Evolutionary conservation across 148 eudicot species (phyloP).

Genomic region (Rhododendron ferrugineum): DNA sequence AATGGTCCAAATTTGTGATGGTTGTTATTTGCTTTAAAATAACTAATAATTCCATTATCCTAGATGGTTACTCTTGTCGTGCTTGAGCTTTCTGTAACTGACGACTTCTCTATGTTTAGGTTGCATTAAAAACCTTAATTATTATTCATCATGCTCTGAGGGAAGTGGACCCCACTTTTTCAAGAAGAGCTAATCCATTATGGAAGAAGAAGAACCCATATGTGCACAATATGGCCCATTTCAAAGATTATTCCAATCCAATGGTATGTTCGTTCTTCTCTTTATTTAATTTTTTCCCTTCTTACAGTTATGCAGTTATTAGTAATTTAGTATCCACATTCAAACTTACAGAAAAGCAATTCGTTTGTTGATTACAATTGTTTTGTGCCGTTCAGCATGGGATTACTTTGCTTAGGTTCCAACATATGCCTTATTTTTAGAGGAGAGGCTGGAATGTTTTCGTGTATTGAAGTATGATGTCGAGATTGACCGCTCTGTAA

Average conservation of each 20-base stretch:
- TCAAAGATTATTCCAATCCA: conserved; percentile 94
- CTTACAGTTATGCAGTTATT: not conserved
- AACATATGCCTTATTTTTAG: conserved; percentile 77
- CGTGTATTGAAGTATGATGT: too few relatives aligned
- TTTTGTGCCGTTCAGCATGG: conserved; percentile 56
- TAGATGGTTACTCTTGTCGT: not conserved
- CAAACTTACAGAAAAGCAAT: not conserved
- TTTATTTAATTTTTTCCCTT: not conserved
- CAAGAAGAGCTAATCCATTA: conserved; percentile 77
- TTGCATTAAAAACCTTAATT: conserved; percentile 85
- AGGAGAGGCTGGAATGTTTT: conserved; percentile 20
- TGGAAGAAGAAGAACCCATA: conserved; percentile 57
- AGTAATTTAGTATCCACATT: not conserved
- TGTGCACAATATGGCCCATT: conserved; percentile 82
- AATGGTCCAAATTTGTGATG: too few relatives aligned
- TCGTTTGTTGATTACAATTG: conserved; percentile 9
- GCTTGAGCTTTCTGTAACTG: conserved; percentile 49
- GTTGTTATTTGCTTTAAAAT: too few relatives aligned
- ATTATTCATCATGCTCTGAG: conserved; percentile 91
- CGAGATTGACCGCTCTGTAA: too few relatives aligned
- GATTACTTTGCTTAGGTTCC: conserved; percentile 99
- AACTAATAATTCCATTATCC: not conserved
- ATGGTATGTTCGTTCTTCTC: conserved; percentile 36
- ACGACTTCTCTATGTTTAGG: conserved; percentile 35
- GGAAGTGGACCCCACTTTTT: conserved; percentile 82